Conservation (phyloP, 176 grass and related monocot genomes). For the Oropetium thomaeum region DNA sequence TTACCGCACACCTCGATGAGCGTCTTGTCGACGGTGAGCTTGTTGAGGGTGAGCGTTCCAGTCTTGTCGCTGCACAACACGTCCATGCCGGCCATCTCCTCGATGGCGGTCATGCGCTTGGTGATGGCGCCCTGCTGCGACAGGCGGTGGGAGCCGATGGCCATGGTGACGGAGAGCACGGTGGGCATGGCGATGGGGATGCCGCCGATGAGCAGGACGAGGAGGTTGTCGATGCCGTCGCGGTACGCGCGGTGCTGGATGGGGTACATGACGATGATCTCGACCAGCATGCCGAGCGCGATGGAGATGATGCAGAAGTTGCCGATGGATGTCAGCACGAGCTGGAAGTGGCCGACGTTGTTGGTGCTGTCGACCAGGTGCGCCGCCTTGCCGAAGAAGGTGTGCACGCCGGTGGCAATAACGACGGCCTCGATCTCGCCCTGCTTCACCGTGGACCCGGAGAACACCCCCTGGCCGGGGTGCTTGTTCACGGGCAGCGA, state of each 20-base stretch:
- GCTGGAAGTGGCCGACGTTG: constrained; percentile 93
- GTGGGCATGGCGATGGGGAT: constrained; percentile 98
- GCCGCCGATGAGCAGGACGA: constrained; percentile 88
- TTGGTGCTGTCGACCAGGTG: constrained; percentile 96
- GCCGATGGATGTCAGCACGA: constrained; percentile 82
- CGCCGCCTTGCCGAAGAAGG: constrained; percentile 95
- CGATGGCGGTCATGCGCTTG: constrained; percentile 97
- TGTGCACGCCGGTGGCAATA: constrained; percentile 93
- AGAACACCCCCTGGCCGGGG: constrained; percentile 71
- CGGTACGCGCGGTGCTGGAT: constrained; percentile 77
- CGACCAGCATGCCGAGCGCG: constrained; percentile 61
- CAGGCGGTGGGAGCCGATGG: constrained; percentile 89
- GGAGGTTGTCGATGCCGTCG: constrained; percentile 89
- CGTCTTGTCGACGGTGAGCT: constrained; percentile 85
- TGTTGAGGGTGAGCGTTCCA: constrained; percentile 90
- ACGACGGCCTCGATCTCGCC: constrained; percentile 94
- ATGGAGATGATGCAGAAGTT: constrained; percentile 99
- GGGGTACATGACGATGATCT: constrained; percentile 86
- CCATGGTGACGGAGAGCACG: constrained; percentile 93
- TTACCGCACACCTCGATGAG: constrained; percentile 71
- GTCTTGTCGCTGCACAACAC: constrained; percentile 98
- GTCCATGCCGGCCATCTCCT: constrained; percentile 99
- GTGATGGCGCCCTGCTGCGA: constrained; percentile 95
- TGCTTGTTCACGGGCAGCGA: constrained; percentile 78
- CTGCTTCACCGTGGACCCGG: constrained; percentile 86